phyloP scores from a whole-genome alignment of 495 filamentous ascomycete species.

The Stereocaulon alpinum region DNA sequence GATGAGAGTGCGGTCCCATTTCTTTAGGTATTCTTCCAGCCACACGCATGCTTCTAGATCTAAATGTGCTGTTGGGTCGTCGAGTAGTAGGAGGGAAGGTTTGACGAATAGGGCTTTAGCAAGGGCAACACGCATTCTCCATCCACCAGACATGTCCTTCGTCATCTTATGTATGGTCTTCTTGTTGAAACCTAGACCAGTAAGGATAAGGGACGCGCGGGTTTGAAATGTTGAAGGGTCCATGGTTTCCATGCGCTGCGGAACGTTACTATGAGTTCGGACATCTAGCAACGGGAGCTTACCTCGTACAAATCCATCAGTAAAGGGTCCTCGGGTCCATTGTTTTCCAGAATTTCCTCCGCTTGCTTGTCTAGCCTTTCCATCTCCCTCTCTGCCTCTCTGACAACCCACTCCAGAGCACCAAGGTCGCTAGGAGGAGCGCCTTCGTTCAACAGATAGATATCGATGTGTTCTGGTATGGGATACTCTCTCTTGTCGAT shows the following conservation, averaged over 20 bases:
- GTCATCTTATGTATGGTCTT: slow-evolving; percentile 94
- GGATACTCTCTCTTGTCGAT: slow-evolving; percentile 90
- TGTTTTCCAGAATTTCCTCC: slow-evolving; percentile 81
- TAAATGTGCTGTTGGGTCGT: slow-evolving; percentile 98
- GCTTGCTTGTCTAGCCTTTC: slow-evolving; percentile 76
- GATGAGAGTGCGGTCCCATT: slow-evolving; percentile 96
- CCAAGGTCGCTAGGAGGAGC: slow-evolving; percentile 82
- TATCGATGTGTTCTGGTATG: slow-evolving; percentile 93
- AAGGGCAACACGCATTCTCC: slow-evolving; percentile 98
- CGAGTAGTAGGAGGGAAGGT: slow-evolving; percentile 87
- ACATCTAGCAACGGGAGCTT: slow-evolving; percentile 27
- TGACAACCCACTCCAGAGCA: slow-evolving; percentile 94
- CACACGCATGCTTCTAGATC: slow-evolving; percentile 99
- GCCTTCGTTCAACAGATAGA: slow-evolving; percentile 97
- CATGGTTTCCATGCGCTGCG: slow-evolving; percentile 94
- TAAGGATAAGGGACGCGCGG: slow-evolving; percentile 91
- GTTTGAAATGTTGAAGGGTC: slow-evolving; percentile 99
- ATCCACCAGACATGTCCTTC: slow-evolving; percentile 99
- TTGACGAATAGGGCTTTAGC: slow-evolving; percentile 98
- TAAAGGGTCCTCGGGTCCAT: slow-evolving; percentile 84
- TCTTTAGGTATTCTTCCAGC: slow-evolving; percentile 99
- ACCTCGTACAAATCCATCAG: slow-evolving; percentile 95
- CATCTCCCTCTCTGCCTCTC: slow-evolving; percentile 89
- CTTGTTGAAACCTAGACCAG: slow-evolving; percentile 99
- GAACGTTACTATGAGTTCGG: slow-evolving; percentile 25